Percentiles rank a stretch among this genome's conserved stretches.
Conservation (phyloP, 768 basidiomycete species). For the Leccinellum albellum region DNA sequence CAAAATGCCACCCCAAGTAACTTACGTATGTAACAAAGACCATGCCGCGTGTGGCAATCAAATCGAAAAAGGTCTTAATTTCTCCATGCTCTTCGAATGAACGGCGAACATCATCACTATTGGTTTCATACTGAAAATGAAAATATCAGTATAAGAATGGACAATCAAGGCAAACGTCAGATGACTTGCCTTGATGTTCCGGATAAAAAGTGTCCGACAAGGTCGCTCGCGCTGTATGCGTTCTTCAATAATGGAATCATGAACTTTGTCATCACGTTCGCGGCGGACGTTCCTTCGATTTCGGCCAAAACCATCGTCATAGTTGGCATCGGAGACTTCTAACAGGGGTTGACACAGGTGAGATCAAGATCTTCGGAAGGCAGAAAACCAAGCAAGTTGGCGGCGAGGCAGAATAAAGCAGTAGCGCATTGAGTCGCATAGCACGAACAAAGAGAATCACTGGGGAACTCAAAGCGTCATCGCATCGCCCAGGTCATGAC, state of each 20-base stretch:
- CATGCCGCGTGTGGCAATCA: conserved; percentile 95
- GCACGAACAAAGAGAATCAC: conserved; percentile 19
- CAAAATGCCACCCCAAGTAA: conserved; percentile 16
- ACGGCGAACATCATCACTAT: conserved; percentile 76
- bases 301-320: conserved; percentile 49
- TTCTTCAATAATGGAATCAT: conserved; percentile 90
- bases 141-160: conserved; percentile 11
- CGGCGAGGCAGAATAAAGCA: conserved; percentile 42
- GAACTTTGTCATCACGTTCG: conserved; percentile 84
- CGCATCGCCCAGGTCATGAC: conserved; percentile 15
- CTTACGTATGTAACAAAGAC: conserved; percentile 98
- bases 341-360: conserved; percentile 41
- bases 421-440: conserved; percentile 40
- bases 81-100: conserved; percentile 93
- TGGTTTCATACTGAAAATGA: conserved; percentile 73
- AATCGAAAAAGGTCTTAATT: conserved; percentile 96
- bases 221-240: conserved; percentile 91
- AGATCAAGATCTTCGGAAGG: conserved; percentile 49
- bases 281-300: conserved; percentile 55
- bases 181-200: conserved; percentile 92
- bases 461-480: conserved; percentile 24
- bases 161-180: conserved; percentile 4
- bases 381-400: conserved; percentile 36
- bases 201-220: conserved; percentile 93
- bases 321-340: conserved; percentile 61